Conservation (phyloP, 306 rosid species). For the Coriaria nepalensis region DNA sequence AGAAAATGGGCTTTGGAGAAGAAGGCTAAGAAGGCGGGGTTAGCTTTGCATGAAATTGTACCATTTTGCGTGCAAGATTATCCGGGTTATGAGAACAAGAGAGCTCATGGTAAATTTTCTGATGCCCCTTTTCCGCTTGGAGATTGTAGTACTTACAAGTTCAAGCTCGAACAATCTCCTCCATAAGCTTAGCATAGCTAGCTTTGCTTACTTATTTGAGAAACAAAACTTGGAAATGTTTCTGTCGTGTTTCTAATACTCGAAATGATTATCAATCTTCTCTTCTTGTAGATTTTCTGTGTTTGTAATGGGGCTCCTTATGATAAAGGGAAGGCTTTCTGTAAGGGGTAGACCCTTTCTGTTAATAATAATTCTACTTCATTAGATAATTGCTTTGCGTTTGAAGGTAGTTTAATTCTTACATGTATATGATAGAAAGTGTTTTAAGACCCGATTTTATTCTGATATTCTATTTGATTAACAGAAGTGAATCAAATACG, state of each 20-base stretch:
- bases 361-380: too few species aligned
- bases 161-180: constrained; percentile 25
- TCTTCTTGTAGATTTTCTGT: too few species aligned
- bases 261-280: too few species aligned
- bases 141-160: constrained; percentile 47
- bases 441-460: too few species aligned
- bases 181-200: constrained; percentile 6
- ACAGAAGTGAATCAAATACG: too few species aligned
- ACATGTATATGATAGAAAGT: too few species aligned
- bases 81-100: constrained; percentile 20
- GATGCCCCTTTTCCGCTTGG: constrained; percentile 44
- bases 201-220: not conserved
- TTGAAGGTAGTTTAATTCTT: too few species aligned
- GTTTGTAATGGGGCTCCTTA: too few species aligned
- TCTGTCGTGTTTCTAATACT: not conserved
- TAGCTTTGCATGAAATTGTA: not conserved
- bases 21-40: constrained; percentile 1
- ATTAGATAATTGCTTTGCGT: too few species aligned
- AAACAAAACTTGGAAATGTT: not conserved
- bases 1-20: constrained; percentile 15
- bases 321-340: too few species aligned
- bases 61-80: not conserved
- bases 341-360: too few species aligned
- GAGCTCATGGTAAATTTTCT: constrained; percentile 17
- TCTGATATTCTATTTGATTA: too few species aligned